A percentile compares a stretch with the other conserved stretches of the same genome.
Evolutionary conservation across 306 rosid genomes (phyloP).

Genomic region (Datisca glomerata): DNA sequence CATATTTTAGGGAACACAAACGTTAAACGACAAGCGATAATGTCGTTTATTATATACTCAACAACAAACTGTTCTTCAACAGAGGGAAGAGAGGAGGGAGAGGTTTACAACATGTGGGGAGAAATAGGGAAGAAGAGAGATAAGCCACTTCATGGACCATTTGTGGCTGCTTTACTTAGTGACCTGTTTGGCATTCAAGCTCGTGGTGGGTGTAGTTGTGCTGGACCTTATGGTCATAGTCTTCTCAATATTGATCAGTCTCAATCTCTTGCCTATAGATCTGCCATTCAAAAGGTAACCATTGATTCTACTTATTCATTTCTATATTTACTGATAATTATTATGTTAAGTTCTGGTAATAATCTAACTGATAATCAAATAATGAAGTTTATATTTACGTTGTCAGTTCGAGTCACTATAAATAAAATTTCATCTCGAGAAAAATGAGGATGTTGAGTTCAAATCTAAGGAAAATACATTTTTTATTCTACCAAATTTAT

Average conservation of each 20-base stretch:
- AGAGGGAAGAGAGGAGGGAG: conserved; percentile 7
- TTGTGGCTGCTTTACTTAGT: conserved; percentile 59
- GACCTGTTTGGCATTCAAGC: conserved; percentile 84
- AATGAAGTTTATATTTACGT: too few species aligned
- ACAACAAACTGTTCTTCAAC: conserved; percentile 27
- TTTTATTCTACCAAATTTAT: too few species aligned
- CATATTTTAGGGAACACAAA: conserved; percentile 45
- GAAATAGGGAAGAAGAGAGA: conserved; percentile 45
- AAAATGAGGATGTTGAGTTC: too few species aligned
- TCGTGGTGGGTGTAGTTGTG: conserved; percentile 84
- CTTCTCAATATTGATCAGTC: conserved; percentile 44
- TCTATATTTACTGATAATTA: not conserved
- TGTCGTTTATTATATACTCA: conserved; percentile 56
- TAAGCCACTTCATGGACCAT: conserved; percentile 70
- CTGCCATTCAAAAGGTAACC: conserved; percentile 45
- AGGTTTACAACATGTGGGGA: conserved; percentile 43
- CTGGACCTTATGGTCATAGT: conserved; percentile 79
- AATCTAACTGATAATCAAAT: too few species aligned
- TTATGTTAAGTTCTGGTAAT: too few species aligned
- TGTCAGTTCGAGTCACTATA: too few species aligned
- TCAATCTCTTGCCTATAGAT: conserved; percentile 44
- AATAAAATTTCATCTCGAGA: too few species aligned
- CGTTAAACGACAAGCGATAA: conserved; percentile 49
- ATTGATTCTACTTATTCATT: not conserved
- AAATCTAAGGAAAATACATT: too few species aligned